These are phyloP conservation scores for Cyberlindnera maritima DNA, from an alignment of 805 yeast genomes.

Conservation along the genomic window DNA sequence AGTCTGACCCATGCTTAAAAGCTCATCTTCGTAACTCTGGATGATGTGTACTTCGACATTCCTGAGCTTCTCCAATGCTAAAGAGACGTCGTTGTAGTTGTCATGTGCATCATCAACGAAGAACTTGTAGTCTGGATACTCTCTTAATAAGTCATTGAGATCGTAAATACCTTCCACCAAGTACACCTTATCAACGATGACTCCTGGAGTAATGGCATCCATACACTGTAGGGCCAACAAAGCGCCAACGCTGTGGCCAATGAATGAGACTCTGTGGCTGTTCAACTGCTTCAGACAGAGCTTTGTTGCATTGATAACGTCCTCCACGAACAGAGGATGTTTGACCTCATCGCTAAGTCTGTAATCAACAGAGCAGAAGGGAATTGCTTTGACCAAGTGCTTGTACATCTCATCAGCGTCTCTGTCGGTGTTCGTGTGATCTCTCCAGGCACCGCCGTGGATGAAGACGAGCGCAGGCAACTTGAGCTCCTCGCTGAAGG, in stretches of 20 bases:
- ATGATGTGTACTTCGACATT: constrained; percentile 36
- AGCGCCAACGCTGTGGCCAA: constrained; percentile 86
- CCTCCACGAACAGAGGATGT: constrained; percentile 63
- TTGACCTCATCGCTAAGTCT: constrained; percentile 58
- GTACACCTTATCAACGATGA: constrained; percentile 28
- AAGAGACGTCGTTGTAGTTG: constrained; percentile 21
- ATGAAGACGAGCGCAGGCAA: constrained; percentile 47
- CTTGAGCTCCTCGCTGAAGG: constrained; percentile 4
- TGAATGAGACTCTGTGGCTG: constrained; percentile 30
- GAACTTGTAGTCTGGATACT: constrained; percentile 55
- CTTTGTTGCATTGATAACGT: constrained; percentile 42
- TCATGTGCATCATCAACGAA: constrained; percentile 62
- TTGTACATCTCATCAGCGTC: constrained; percentile 44
- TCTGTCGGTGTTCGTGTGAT: constrained; percentile 53
- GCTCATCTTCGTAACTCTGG: constrained; percentile 68
- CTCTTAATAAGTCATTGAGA: constrained; percentile 45
- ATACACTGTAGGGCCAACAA: constrained; percentile 32
- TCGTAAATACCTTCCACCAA: constrained; percentile 74
- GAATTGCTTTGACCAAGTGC: constrained; percentile 18
- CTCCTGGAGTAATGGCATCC: neutral
- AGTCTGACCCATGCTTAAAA: constrained; percentile 53
- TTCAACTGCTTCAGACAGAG: constrained; percentile 8
- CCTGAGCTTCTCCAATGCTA: constrained; percentile 2
- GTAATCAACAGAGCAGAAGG: constrained; percentile 49
- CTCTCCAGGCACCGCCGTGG: constrained; percentile 93